Base-by-base conservation (phyloP, 495 filamentous ascomycete species). In the Aspergillus cristatus region DNA sequence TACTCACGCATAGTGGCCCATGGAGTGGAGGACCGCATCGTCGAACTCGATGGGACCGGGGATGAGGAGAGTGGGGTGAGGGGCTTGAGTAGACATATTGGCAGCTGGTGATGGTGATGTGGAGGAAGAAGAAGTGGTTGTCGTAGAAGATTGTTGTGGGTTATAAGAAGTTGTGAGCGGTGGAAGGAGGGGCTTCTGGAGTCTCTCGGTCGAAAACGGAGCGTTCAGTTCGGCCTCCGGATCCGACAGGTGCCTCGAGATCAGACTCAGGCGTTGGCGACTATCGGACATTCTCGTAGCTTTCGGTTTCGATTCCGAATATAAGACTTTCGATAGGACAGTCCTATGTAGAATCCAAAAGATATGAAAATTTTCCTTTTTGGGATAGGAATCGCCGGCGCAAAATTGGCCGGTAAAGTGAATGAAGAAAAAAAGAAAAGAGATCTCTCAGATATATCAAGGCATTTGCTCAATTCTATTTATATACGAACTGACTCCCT, bases 21-120 rank as follows among this genome's bases (percentile, higher is more conserved):
- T 97, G 39, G 88, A 84, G 58, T 86, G 72, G 32, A 98, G 77
- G 35, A 98, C 91, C 30, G 79, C 88, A 85, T 98, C 91, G 58
- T 96, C 91, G 54, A 97, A 97, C 65, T 98, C 91, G 57, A 98
- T 91, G 55, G 91, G 91, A 18, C 91, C 91, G 16, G 91, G 91
- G 53, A 98, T 95, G 51, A 98, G 75, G 54, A 96, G 63, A 26
- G 87, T 75, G 40, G 85, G 76, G 58, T 95, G 88, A 35, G 76
- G 68, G 30, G 84, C 63, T 70, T 94, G 88, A 39, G 64, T 68
- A 34, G 85, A 89, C 85, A 91, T 89, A 28, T 66, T 81, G 60
- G 54, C 36, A 34, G 38, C 32, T 39, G 44, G 26, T 32, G 28
- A 26, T 40, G 28, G 28, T 14, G 10, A 14, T 45, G 35, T 14